phyloP scores from a whole-genome alignment of 2,329 filamentous ascomycete species.

The Penicillium sp. region DNA sequence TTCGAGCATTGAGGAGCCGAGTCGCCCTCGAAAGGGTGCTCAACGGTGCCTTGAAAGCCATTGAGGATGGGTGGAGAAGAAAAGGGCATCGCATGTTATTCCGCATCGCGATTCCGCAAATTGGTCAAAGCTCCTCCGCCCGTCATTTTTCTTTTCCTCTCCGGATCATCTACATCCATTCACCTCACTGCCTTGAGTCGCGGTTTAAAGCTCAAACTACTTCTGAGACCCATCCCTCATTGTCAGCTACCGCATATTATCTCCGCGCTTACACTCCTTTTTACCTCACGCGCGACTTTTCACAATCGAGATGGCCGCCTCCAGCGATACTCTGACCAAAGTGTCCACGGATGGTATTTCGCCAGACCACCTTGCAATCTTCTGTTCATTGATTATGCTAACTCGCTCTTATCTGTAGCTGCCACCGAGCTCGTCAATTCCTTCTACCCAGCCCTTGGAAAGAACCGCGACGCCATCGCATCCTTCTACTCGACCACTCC shows the following conservation, averaged over 20 bases:
- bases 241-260: neutral
- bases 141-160: constrained; percentile 19
- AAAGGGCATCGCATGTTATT: constrained; percentile 23
- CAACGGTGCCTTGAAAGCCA: constrained; percentile 29
- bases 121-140: constrained; percentile 38
- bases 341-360: constrained; percentile 44
- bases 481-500: constrained; percentile 65
- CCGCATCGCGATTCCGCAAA: constrained; percentile 29
- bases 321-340: constrained; percentile 39
- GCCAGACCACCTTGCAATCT: neutral
- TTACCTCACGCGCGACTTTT: neutral
- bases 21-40: constrained; percentile 33
- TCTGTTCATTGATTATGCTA: neutral
- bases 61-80: constrained; percentile 13
- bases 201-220: neutral
- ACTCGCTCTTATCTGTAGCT: constrained; percentile 45
- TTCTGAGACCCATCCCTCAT: neutral
- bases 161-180: neutral
- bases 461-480: constrained; percentile 55
- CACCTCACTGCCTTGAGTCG: neutral
- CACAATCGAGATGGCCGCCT: constrained; percentile 29
- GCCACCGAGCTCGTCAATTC: constrained; percentile 68
- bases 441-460: constrained; percentile 74
- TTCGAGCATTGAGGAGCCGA: constrained; percentile 21
- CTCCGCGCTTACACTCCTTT: neutral